These are phyloP conservation scores for Penicillium thymicola DNA, from an alignment of 2,329 filamentous ascomycete genomes.

Conservation along the genomic window DNA sequence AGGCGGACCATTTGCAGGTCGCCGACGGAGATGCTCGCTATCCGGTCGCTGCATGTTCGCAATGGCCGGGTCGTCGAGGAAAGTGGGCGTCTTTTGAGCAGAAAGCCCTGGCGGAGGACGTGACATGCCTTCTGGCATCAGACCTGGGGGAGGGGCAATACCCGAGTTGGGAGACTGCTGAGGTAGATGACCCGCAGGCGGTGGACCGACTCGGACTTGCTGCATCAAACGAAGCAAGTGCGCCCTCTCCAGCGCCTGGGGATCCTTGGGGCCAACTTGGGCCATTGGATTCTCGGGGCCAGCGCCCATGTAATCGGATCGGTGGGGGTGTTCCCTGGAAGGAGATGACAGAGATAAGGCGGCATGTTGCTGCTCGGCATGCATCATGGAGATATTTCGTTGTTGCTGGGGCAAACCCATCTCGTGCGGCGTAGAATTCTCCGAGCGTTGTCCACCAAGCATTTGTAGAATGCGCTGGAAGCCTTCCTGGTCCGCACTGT, in stretches of 20 bases:
- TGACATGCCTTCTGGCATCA: conserved; percentile 37
- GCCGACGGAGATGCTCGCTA: conserved; percentile 36
- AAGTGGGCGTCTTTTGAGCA: conserved; percentile 35
- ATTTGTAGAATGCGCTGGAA: conserved; percentile 81
- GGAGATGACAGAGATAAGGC: conserved; percentile 32
- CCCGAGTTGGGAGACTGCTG: conserved; percentile 30
- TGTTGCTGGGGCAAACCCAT: conserved; percentile 31
- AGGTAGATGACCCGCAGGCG: conserved; percentile 25
- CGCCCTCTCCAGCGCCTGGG: conserved; percentile 63
- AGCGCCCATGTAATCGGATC: conserved; percentile 33
- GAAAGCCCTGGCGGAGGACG: conserved; percentile 35
- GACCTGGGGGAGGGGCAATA: conserved; percentile 33
- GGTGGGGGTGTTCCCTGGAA: conserved; percentile 27
- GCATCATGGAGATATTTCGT: conserved; percentile 30
- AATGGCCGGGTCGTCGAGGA: conserved; percentile 45
- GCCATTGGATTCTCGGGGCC: conserved; percentile 29
- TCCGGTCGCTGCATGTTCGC: conserved; percentile 42
- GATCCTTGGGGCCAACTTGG: conserved; percentile 37
- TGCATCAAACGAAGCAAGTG: conserved; percentile 85
- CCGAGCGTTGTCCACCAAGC: conserved; percentile 58
- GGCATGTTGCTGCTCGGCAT: conserved; percentile 29
- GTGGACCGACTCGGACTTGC: conserved; percentile 43
- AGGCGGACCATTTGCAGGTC: conserved; percentile 38
- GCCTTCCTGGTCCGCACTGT: conserved; percentile 74
- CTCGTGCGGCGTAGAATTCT: conserved; percentile 45